Conservation (phyloP, 108 stramenopile genomes). For the Pseudonitzschia pungens region DNA sequence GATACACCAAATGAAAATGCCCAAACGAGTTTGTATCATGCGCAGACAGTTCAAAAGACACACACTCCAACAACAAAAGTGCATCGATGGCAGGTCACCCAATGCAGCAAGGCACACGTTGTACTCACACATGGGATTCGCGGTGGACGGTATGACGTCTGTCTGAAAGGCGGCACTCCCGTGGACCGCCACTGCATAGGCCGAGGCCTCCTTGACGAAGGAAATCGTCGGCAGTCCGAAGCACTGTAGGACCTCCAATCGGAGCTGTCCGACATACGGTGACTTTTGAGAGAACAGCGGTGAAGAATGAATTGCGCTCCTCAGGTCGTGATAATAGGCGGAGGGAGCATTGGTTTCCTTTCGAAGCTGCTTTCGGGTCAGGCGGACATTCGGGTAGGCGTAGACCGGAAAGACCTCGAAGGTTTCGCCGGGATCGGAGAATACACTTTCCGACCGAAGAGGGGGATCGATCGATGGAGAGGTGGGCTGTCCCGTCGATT, state of each 20-base stretch:
- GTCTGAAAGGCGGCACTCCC: constrained; percentile 68
- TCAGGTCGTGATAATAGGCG: constrained; percentile 40
- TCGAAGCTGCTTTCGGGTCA: constrained; percentile 50
- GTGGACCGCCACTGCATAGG: constrained; percentile 58
- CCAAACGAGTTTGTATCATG: no score
- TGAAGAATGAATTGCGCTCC: neutral
- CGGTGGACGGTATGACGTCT: constrained; percentile 52
- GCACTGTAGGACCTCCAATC: constrained; percentile 61
- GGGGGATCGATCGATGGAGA: no score
- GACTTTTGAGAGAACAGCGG: no score
- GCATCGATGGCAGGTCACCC: no score
- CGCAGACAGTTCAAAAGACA: no score
- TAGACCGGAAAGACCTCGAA: constrained; percentile 49
- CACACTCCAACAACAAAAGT: no score
- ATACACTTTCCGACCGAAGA: no score
- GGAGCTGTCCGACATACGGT: constrained; percentile 40
- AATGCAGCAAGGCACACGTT: constrained; percentile 31
- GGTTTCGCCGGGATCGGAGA: no score
- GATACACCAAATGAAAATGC: no score
- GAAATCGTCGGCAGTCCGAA: constrained; percentile 61
- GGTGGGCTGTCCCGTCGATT: neutral
- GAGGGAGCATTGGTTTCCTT: constrained; percentile 46
- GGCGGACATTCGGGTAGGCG: constrained; percentile 50
- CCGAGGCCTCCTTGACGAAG: constrained; percentile 41
- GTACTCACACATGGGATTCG: constrained; percentile 52